Base-by-base conservation (phyloP, 75 land plant species). In the Chamaecyparis obtusa region DNA sequence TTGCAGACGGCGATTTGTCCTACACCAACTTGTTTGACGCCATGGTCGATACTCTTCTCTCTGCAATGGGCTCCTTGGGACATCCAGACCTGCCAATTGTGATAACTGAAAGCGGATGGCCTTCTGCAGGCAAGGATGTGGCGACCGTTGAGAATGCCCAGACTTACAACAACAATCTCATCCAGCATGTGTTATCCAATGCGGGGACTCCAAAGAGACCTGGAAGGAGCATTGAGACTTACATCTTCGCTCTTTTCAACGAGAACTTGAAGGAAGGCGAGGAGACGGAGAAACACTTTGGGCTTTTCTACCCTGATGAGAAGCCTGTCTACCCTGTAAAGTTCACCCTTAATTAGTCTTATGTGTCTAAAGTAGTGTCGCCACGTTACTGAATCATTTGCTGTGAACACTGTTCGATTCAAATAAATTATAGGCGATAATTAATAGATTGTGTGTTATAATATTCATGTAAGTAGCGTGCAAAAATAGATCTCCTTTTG, bases 101-200 rank as follows among this genome's bases (percentile, higher is more conserved):
- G 13, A 93, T 94, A 16, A 93, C 86, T 11, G 99, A 97, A 87
- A 94, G 96, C 37, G 97, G 99, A 13, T 97, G 99, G 99, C 95
- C 99, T 16, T 92, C 95, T 33, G 76, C 16, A 6, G 97, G 92
- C 1, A 96, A 97, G 44, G 51, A 56, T 30, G 86, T 71, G 0
- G 90, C 90, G 2, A 89, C 86, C n/a, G 64, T 89, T 32, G 87
- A 85, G 81, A 91, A 92, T 35, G 93, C 93, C 5, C 55, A 83
- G 51, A 88, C 87, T 30, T 93, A 92, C 87, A 89, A 89, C 84
- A 69, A 80, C 67, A 87, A 89, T 46, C 74, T 93, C 77, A 71
- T 92, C 10, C 49, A 81, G 43, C 91, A 90, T 35, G 93, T 91
- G 33, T 54, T 82, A n/a, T 74, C 88, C 8, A 55, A 75, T 16